Conservation (phyloP, 176 grass and related monocot species). For the Eleusine coracana region DNA sequence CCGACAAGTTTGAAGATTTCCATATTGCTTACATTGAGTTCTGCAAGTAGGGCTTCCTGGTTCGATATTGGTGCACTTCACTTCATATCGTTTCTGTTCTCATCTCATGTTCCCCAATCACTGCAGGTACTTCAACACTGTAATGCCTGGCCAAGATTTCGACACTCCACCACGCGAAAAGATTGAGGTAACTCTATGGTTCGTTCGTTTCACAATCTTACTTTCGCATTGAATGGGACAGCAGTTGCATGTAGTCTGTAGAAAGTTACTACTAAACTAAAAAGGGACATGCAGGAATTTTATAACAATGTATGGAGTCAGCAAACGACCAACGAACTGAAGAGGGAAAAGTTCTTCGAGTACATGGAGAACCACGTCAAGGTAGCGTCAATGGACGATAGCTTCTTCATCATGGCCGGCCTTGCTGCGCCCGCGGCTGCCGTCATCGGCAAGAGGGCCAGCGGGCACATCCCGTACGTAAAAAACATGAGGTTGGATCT, state of each 20-base stretch:
- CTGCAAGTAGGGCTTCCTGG: constrained; percentile 64
- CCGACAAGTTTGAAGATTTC: not conserved
- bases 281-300: constrained; percentile 23
- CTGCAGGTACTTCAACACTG: constrained; percentile 62
- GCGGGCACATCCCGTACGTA: constrained; percentile 45
- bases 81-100: not conserved
- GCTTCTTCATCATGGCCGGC: constrained; percentile 48
- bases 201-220: not conserved
- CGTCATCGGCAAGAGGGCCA: constrained; percentile 44
- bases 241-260: not conserved
- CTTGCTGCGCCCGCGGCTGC: constrained; percentile 36
- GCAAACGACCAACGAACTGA: fast-evolving
- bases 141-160: constrained; percentile 80
- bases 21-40: constrained; percentile 56
- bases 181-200: constrained; percentile 43
- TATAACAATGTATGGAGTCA: fast-evolving
- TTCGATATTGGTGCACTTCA: not conserved
- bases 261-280: not conserved
- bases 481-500: constrained; percentile 70
- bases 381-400: not conserved
- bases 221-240: not conserved
- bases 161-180: not conserved
- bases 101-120: not conserved
- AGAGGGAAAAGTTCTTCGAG: not conserved
- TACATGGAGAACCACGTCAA: not conserved